Base-by-base conservation (phyloP, 2,329 filamentous ascomycete species). In the Fusarium algeriense region DNA sequence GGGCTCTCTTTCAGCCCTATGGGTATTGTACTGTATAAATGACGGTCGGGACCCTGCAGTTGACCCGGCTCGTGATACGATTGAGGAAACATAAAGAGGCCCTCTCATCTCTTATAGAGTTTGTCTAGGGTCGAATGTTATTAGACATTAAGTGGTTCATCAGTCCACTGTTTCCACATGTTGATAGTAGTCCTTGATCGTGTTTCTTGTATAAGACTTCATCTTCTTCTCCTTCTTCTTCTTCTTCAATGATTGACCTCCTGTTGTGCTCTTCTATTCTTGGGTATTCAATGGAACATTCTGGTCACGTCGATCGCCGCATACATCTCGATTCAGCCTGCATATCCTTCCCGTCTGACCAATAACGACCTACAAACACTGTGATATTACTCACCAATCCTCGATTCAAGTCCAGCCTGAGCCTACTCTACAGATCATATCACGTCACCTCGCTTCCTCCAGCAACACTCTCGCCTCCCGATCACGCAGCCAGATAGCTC, bases 71-170 rank as follows among this genome's bases (percentile, higher is more conserved):
- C 26, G 68, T 71, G 50, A 44, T 53, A 71, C 68, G 40, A 26
- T 15, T 41, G 40, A 49, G 45, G 10, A 60, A 54, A 17, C 68
- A 71, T 71, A 71, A 71, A 71, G 68, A 60, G 58, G 26, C 9
- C 45, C 35, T 38, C n/a, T 37, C n/a, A 12, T 44, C 63, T 59
- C 52, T 17, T 17, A 17, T 43, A 15, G 12, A 38, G 28, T 57
- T 40, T 54, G 19, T 45, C 30, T 48, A 12, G 23, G 35, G 13
- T 30, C 17, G 7, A 37, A 19, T 34, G 44, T 65, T 32, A 13
- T 38, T 38, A 10, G n/a, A 28, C 26, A 45, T 30, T 15, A 23
- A 46, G 37, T 60, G 60, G n/a, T 41, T 6, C 28, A 23, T 17
- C 35, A 43, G 32, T 26, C 37, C 23, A n/a, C 38, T 58, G 37